Conservation (phyloP, 2,329 filamentous ascomycete genomes). For the Sarocladium kiliense region DNA sequence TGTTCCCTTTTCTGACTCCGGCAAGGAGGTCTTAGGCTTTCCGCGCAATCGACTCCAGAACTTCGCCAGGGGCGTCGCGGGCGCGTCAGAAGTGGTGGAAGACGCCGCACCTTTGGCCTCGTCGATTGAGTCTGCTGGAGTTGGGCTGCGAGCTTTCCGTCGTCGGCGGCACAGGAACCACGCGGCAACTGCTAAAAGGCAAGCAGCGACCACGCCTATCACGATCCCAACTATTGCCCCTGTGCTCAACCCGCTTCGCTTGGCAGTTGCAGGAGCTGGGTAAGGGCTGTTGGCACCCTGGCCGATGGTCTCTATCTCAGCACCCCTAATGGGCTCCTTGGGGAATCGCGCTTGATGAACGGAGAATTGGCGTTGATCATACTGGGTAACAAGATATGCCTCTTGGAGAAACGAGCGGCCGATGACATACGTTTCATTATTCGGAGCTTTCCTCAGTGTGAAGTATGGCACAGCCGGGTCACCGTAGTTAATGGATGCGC, state of each 20-base stretch:
- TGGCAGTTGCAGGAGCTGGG: slow-evolving; percentile 28
- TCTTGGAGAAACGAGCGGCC: slow-evolving; percentile 68
- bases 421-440: slow-evolving; percentile 52
- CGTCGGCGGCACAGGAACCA: slow-evolving; percentile 30
- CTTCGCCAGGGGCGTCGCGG: slow-evolving; percentile 18
- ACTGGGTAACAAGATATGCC: slow-evolving; percentile 54
- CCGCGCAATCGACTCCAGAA: slow-evolving; percentile 12
- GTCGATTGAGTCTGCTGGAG: slow-evolving; percentile 18
- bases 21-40: background rate
- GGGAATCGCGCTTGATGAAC: slow-evolving; percentile 52
- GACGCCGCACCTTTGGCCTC: slow-evolving; percentile 33
- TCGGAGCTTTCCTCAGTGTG: slow-evolving; percentile 52
- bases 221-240: slow-evolving; percentile 41
- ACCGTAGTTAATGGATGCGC: slow-evolving; percentile 34
- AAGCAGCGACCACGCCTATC: slow-evolving; percentile 32
- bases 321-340: slow-evolving; percentile 31
- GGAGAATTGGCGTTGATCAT: slow-evolving; percentile 48
- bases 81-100: slow-evolving; percentile 21
- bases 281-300: slow-evolving; percentile 42
- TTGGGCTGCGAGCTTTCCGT: slow-evolving; percentile 23
- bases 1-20: slow-evolving; percentile 16
- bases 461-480: slow-evolving; percentile 55
- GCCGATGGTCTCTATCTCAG: slow-evolving; percentile 35
- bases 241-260: slow-evolving; percentile 27
- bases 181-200: slow-evolving; percentile 22